Evolutionary conservation across 177 flowering plant species (phyloP), one percentile per base, ranked within the genome.

Genomic region (Vitis hybrid): DNA sequence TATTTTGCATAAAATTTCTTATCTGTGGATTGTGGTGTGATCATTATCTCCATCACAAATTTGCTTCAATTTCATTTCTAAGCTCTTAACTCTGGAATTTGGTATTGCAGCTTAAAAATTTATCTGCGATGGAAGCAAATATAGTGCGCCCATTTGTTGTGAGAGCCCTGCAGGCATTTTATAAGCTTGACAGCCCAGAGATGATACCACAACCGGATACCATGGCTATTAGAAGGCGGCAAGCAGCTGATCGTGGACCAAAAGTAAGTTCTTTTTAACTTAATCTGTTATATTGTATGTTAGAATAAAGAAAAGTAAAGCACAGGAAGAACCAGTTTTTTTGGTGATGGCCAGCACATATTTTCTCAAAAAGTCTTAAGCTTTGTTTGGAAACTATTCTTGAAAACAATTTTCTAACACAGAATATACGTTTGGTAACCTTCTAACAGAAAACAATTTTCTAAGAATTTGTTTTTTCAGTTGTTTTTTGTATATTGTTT

Each of bases 101-200:
- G 59, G 59, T 51, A 45, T 65, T 74, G 76, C 90, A 93, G 98
- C 83, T 90, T 7, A 83, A 83, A 79, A 85, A 92, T 76, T 71
- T 94, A 53, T 92, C 98, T 55, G 98, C 97, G 2, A 94, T 94
- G 96, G 98, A 94, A 79, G 96, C 90, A 75, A 92, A 94, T 75
- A 84, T 94, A 64, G 88, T 92, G 66, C 87, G 97, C 2, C 93
- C 93, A 50, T 94, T 94, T 78, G 78, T 90, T 71, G 88, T 87
- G 66, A 85, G 89, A 83, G 83, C 96, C 20, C 77, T 94, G 5
- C 88, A 90, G 76, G 90, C 97, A 68, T 92, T 92, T 69, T 88
- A 88, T 74, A 90, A 88, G 84, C 97, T 86, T 61, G 94, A 82
- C 63, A 88, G 86, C 77, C 90, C 95, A 39, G 90, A 90, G 71